These are phyloP conservation scores for Hyaloperonospora brassicae DNA, from an alignment of 352 stramenopile species.

Conservation along the genomic window DNA sequence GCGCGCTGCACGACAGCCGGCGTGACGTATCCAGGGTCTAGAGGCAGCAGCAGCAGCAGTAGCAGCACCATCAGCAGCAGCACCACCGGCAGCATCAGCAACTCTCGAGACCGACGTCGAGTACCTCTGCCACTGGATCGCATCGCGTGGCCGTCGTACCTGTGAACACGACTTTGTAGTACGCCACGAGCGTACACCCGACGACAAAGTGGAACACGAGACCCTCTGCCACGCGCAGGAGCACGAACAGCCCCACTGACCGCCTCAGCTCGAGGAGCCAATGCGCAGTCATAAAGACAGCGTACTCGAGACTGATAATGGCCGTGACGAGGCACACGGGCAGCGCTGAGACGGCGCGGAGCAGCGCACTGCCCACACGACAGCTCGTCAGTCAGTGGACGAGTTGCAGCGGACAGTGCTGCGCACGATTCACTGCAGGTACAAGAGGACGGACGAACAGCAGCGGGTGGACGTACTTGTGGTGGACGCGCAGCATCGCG, in stretches of 20 bases:
- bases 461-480: slow-evolving; percentile 34
- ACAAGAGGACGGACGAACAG: background rate
- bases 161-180: slow-evolving; percentile 69
- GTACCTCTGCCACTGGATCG: background rate
- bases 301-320: slow-evolving; percentile 66
- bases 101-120: slow-evolving; percentile 1
- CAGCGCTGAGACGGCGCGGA: slow-evolving; percentile 53
- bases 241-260: slow-evolving; percentile 13
- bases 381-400: background rate
- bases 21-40: slow-evolving; percentile 81
- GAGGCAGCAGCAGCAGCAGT: slow-evolving; percentile 4
- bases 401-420: too few relatives aligned
- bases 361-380: slow-evolving; percentile 34
- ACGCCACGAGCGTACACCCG: slow-evolving; percentile 42
- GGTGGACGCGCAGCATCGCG: slow-evolving; percentile 63
- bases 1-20: slow-evolving; percentile 47
- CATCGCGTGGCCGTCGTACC: slow-evolving; percentile 22
- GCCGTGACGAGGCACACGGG: slow-evolving; percentile 53
- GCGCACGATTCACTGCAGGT: too few relatives aligned
- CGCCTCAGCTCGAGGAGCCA: slow-evolving; percentile 30
- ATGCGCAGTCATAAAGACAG: slow-evolving; percentile 47
- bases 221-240: slow-evolving; percentile 30
- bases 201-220: slow-evolving; percentile 56
- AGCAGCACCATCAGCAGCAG: too few relatives aligned
- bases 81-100: slow-evolving; percentile 1